phyloP scores from a whole-genome alignment of 768 basidiomycete species.

The Kwoniella sp. region DNA sequence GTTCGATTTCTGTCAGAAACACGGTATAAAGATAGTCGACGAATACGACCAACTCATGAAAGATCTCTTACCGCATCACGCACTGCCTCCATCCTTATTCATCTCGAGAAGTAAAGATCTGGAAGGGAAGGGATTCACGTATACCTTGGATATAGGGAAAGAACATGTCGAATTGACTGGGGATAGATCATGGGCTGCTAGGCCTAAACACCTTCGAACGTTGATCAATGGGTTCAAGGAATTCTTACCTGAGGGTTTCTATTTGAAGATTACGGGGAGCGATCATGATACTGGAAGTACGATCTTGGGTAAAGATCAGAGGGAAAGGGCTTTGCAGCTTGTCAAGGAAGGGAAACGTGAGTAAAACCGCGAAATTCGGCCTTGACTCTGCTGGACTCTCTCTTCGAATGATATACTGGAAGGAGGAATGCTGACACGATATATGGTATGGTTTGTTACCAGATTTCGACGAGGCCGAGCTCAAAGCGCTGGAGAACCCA shows the following conservation, averaged over 20 bases:
- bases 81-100: conserved; percentile 41
- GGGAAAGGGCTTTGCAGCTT: conserved; percentile 49
- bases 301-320: conserved; percentile 53
- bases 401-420: too few relatives aligned
- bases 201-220: conserved; percentile 39
- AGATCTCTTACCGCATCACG: conserved; percentile 51
- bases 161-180: conserved; percentile 30
- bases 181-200: conserved; percentile 27
- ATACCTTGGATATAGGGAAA: conserved; percentile 41
- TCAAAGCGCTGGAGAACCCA: conserved; percentile 46
- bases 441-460: too few relatives aligned
- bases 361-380: too few relatives aligned
- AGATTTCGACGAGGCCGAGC: conserved; percentile 50
- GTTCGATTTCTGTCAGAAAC: conserved; percentile 59
- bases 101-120: conserved; percentile 35
- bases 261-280: conserved; percentile 48
- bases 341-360: conserved; percentile 48
- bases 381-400: too few relatives aligned
- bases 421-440: too few relatives aligned
- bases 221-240: conserved; percentile 47
- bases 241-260: conserved; percentile 45
- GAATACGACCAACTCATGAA: conserved; percentile 52
- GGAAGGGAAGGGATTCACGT: conserved; percentile 39
- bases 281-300: conserved; percentile 54
- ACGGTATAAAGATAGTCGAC: conserved; percentile 50